Percentiles rank a stretch among this genome's conserved stretches.
These are phyloP conservation scores for Inosperma sp. DNA, from an alignment of 768 basidiomycete genomes.

Conservation along the genomic window DNA sequence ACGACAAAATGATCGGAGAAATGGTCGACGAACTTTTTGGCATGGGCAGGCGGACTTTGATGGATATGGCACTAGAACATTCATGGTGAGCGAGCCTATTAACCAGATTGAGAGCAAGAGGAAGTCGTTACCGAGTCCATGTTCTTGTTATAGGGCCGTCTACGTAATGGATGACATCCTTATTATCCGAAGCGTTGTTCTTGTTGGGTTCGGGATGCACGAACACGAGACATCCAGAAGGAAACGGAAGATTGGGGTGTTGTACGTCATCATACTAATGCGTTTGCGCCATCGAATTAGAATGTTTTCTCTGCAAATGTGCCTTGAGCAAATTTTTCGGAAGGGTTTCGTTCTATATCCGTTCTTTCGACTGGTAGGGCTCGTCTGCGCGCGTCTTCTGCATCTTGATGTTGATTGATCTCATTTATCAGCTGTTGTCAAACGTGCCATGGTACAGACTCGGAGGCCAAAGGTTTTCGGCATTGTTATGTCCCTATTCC, in stretches of 20 bases:
- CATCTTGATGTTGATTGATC: conserved; percentile 37
- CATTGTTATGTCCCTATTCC: conserved; percentile 4
- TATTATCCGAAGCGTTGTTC: conserved; percentile 58
- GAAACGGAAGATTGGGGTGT: conserved; percentile 42
- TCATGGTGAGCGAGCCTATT: neutral
- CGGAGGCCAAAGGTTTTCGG: conserved; percentile 60
- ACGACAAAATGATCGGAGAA: conserved; percentile 35
- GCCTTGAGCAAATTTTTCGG: neutral
- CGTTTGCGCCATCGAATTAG: neutral
- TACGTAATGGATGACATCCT: conserved; percentile 62
- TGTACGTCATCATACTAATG: conserved; percentile 9
- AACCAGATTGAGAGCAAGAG: neutral
- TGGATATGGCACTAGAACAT: conserved; percentile 69
- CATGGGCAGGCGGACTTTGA: conserved; percentile 47
- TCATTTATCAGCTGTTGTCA: conserved; percentile 50
- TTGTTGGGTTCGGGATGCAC: conserved; percentile 64
- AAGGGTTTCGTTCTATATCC: neutral
- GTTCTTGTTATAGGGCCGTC: conserved; percentile 74
- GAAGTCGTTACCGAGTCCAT: conserved; percentile 57
- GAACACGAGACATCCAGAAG: conserved; percentile 63
- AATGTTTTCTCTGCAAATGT: conserved; percentile 2
- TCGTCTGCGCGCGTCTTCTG: conserved; percentile 25
- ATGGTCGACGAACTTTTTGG: conserved; percentile 40
- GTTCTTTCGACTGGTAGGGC: neutral
- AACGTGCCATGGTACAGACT: conserved; percentile 48